Conservation (phyloP, 495 filamentous ascomycete species). For the Talaromyces borbonicus region DNA sequence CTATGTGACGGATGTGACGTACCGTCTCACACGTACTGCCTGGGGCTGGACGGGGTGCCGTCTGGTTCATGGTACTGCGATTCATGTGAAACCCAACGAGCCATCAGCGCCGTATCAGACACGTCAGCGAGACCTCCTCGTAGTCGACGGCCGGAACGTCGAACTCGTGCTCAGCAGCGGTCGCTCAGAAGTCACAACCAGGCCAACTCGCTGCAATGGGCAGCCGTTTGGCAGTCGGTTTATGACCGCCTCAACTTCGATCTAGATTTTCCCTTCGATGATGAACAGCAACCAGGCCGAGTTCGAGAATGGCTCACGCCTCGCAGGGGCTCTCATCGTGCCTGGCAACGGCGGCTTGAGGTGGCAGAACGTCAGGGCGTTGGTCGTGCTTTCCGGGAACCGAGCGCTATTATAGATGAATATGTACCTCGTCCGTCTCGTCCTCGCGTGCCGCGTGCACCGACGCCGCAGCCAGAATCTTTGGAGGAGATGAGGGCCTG, state of each 20-base stretch:
- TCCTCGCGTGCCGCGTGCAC: slow-evolving; percentile 32
- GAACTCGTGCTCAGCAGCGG: slow-evolving; percentile 42
- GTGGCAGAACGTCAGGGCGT: slow-evolving; percentile 74
- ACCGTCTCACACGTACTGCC: slow-evolving; percentile 76
- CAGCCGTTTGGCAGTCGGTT: slow-evolving; percentile 59
- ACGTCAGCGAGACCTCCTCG: slow-evolving; percentile 19
- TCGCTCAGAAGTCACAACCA: slow-evolving; percentile 32
- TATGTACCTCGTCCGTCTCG: slow-evolving; percentile 36
- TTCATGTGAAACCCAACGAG: slow-evolving; percentile 52
- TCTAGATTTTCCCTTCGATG: slow-evolving; percentile 81
- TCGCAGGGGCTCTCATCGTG: slow-evolving; percentile 51
- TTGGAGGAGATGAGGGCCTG: slow-evolving; percentile 75
- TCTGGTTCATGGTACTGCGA: slow-evolving; percentile 76
- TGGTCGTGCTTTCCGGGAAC: slow-evolving; percentile 58
- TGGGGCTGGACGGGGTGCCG: slow-evolving; percentile 67
- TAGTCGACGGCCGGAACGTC: slow-evolving; percentile 31
- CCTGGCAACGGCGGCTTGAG: slow-evolving; percentile 70
- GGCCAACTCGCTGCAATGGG: slow-evolving; percentile 44
- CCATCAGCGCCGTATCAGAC: slow-evolving; percentile 26
- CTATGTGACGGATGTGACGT: slow-evolving; percentile 82
- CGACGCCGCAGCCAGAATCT: slow-evolving; percentile 53
- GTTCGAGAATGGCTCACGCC: slow-evolving; percentile 47
- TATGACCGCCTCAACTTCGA: slow-evolving; percentile 63
- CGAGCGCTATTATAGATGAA: slow-evolving; percentile 41
- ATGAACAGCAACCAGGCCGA: slow-evolving; percentile 43